Evolutionary conservation across 2,329 filamentous ascomycete genomes (phyloP), one percentile per base, ranked within the genome.

Genomic region (Arthrobotrys iridis): DNA sequence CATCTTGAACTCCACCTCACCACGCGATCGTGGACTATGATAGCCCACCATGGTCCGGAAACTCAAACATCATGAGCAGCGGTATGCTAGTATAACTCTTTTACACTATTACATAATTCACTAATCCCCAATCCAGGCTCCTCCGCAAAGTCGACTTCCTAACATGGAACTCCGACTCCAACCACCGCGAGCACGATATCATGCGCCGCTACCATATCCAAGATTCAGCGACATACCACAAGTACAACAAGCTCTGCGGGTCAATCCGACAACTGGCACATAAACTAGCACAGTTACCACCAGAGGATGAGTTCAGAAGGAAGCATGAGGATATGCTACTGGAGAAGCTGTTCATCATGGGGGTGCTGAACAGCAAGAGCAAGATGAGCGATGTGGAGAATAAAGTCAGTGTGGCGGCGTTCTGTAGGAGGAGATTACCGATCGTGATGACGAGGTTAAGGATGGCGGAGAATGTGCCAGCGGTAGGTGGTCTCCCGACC

Each of bases 31-130:
- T 22, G 28, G 35, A 30, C 18, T 41, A 22, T 37, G 55, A 20
- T 52, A 41, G 24, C 22, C 59, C 79, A 84, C 79, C 68, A 98
- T 98, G 95, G 93, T 96, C 79, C 91, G 95, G 80, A 93, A 96
- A 85, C 89, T 99, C 81, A 98, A 97, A 84, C 88, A 96, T 84
- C 94, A 97, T 84, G 95, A 99, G 89, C 89, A 95, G 82, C 96
- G 95, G 87, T 85, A 78, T 59, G 80, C 80, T 7, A 41, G 18
- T 33, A 22, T 46, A 18, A 50, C 20, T 22, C 13, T 22, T 55
- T 59, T 24, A 37, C 71, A 26, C 28, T 26, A 57, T 41, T 41
- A 10, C 22, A 33, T 18, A 41, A 41, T 43, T 10, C 24, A 45
- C 59, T 41, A 63, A 72, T 77, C 76, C 8, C 2, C 2, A 22